Evolutionary conservation across 2,329 filamentous ascomycete genomes (phyloP), one percentile per base, ranked within the genome.

Genomic region (Aspergillus piperis): DNA sequence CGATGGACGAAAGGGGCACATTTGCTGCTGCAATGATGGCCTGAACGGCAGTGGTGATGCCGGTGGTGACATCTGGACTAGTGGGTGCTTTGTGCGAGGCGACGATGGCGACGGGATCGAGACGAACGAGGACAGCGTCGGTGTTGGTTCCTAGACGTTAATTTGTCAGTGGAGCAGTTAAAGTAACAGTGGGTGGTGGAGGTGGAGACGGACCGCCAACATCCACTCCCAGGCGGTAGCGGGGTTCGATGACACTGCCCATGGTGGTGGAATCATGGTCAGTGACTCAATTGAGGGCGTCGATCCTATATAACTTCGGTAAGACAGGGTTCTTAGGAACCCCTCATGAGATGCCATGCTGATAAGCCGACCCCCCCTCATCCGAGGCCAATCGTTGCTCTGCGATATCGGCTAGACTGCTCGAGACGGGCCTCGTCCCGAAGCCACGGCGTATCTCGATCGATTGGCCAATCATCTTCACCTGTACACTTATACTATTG

Each of bases 51-150:
- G 67, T 66, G 38, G 76, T 73, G 52, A 81, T 80, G 2, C 79
- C 78, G 5, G 68, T 71, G 2, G 77, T 80, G 8, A 80, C 76
- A 64, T 81, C 73, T 27, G 75, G 67, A 27, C 74, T 79, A 36
- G 67, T 77, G 49, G 71, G 78, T 42, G 74, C 76, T 64, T 80
- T 80, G 66, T 72, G 63, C 25, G 63, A 68, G 23, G 69, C 68
- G 42, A 74, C 58, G 4, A 78, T 67, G 19, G 68, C 61, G 55
- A 68, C 59, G 8, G 68, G 64, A 15, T 66, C 60, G 5, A 70
- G 66, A 2, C 64, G 71, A 8, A 75, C 63, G 32, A 73, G 63
- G 10, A 70, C 70, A 4, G 69, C 70, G 62, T 76, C 74, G 8
- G 73, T 79, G 63, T 78, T 78, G 15, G 74, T 78, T 11, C 76